Base-by-base conservation (phyloP, 208 protist species). In the Endotrypanum monterogeii region DNA sequence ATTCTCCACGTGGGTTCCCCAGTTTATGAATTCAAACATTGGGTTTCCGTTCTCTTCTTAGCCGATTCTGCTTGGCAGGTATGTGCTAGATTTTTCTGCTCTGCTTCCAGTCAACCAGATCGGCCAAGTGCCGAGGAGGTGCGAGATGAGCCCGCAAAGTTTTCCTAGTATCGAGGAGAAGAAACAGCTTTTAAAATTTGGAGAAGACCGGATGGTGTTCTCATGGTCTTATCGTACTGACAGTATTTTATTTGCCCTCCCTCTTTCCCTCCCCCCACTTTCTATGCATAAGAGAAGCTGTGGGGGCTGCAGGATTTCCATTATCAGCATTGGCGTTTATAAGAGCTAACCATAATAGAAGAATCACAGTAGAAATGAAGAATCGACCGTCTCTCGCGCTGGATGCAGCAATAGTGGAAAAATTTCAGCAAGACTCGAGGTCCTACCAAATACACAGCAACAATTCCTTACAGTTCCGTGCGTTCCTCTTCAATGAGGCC, bases 381-480 rank as follows among this genome's bases (percentile, higher is more conserved):
- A 95, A 86, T 63, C 81, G 86, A 62, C 82, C 88, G 4, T 71
- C 75, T 62, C 82, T 89, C 25, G 82, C 80, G 7, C 76, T 96
- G 66, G 89, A 96, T 82, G 79, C 85, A 18, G 79, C 67, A 30
- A 80, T 85, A 2, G 87, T 96, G 28, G 88, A 94, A 41, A 82
- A 88, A 16, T 90, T 82, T 54, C 79, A 90, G 73, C 77, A 93
- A 56, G 88, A 93, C 65, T 70, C 89, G 3, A 87, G 92, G 78
- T 97, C 92, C 8, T 97, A 97, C 67, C 86, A 95, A 69, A 94
- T 97, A 60, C 92, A 91, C 66, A 95, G 89, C 78, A 94, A 94
- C 73, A 95, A 97, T 63, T 90, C 87, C 1, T 79, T 97, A 39
- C 89, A 95, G 67, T 80, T 97, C n/a, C 87, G 92, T 23, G 92